Conservation (phyloP, 2,329 filamentous ascomycete genomes). For the Aspergillus quadrilineatus region DNA sequence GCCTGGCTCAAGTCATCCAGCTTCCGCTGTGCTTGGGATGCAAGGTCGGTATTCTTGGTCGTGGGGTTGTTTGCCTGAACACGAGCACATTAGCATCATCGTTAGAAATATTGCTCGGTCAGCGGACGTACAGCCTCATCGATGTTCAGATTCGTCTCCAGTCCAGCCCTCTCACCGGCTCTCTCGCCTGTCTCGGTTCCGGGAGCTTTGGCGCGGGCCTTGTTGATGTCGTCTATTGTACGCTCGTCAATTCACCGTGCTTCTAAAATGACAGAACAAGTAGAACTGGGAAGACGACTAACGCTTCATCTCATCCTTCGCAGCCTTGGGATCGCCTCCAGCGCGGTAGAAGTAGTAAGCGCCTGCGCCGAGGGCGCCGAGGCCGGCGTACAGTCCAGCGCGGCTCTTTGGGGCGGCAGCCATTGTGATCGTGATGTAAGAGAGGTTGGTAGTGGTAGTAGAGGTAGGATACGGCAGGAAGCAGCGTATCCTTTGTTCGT, state of each 20-base stretch:
- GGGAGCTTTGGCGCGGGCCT: constrained; percentile 66
- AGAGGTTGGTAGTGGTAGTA: not conserved
- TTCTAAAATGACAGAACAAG: not conserved
- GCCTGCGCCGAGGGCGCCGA: constrained; percentile 64
- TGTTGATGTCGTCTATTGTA: constrained; percentile 71
- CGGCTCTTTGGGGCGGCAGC: constrained; percentile 28
- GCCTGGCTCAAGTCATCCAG: constrained; percentile 54
- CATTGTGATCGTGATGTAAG: constrained; percentile 6
- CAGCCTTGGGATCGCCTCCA: constrained; percentile 75
- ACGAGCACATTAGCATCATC: not conserved
- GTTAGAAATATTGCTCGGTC: not conserved
- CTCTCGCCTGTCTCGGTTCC: constrained; percentile 62
- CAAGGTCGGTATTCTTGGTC: constrained; percentile 38
- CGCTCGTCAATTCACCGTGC: not conserved
- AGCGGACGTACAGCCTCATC: constrained; percentile 64
- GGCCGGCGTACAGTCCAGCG: constrained; percentile 44
- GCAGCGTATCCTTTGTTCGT: not conserved
- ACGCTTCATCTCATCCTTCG: constrained; percentile 88
- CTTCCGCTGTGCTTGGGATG: constrained; percentile 53
- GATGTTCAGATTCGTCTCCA: constrained; percentile 63
- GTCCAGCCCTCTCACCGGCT: constrained; percentile 61
- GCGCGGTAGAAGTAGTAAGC: constrained; percentile 92
- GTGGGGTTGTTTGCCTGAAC: constrained; percentile 62
- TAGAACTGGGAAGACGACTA: constrained; percentile 33
- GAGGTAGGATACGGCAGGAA: not conserved